Conservation (phyloP, 345 rosid genomes). For the Leavenworthia alabamica region DNA sequence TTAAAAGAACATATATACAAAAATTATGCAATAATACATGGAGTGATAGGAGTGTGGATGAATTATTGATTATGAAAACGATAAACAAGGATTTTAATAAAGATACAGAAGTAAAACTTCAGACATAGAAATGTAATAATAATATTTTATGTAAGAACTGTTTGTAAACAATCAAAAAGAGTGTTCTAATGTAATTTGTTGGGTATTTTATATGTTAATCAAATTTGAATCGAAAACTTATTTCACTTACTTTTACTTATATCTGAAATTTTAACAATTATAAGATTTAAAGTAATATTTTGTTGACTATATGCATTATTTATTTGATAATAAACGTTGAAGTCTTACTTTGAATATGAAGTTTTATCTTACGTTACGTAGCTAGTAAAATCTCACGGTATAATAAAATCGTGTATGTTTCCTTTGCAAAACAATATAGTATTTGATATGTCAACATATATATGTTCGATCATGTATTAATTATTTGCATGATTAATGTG, state of each 20-base stretch:
- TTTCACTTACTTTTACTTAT: background rate
- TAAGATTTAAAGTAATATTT: background rate
- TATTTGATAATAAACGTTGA: background rate
- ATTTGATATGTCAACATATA: slow-evolving; percentile 18
- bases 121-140: background rate
- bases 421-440: background rate
- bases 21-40: background rate
- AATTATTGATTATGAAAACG: background rate
- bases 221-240: background rate
- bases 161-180: background rate
- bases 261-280: background rate
- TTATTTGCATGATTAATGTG: slow-evolving; percentile 26
- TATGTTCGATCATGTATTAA: slow-evolving; percentile 19
- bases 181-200: background rate
- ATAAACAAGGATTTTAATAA: background rate
- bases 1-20: background rate
- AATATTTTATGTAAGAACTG: background rate
- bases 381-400: slow-evolving; percentile 11
- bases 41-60: background rate
- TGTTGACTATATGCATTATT: background rate
- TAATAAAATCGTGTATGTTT: background rate
- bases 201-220: background rate
- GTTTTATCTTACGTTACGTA: background rate
- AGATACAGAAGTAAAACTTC: background rate
- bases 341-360: background rate